Base-by-base conservation (phyloP, 2,329 filamentous ascomycete species). In the Acephala macrosclerotiorum region DNA sequence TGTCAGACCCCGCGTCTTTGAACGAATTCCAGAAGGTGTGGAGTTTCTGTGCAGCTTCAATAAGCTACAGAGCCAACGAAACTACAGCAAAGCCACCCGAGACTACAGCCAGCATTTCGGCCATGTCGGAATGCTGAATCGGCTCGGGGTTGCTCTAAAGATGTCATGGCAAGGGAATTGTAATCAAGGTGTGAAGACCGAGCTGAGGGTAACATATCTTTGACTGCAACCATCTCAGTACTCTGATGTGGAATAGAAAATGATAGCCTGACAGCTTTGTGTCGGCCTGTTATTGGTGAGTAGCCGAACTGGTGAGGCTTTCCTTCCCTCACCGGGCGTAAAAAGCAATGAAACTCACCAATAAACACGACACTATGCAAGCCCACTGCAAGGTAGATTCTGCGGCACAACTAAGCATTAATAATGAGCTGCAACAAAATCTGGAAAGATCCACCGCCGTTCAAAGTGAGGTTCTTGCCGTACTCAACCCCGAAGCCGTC, bases 51-150 rank as follows among this genome's bases (percentile, higher is more conserved):
- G 62, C 29, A 47, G 58, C 49, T 45, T 66, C 58, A 2, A 63
- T 22, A 22, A 66, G 45, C n/a, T 68, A 61, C 1, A 68, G 59
- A 20, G 64, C 58, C 33, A 66, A 36, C 9, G 64, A 64, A 12
- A 57, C 66, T 18, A 66, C 58, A 1, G 61, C 64, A 26, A 68
- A 60, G 5, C 58, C 61, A 25, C 64, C 56, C 3, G 61, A 26
- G 35, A 65, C 61, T 47, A 66, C 45, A 22, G 63, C 61, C 16
- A 66, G 29, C 9, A 9, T 33, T 33, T 33, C 29, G 29, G 29
- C 29, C 29, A 33, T 33, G 9, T 33, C 29, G 29, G 9, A 33
- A 33, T 33, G 9, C 29, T 33, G 29, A 33, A 33, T 9, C 9
- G 29, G 29, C 29, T 58, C 16, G 58, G 6, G 57, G 29, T 64